Evolutionary conservation across 345 rosid species (phyloP), one percentile per base, ranked within the genome.

Genomic region (Aquilaria sinensis): DNA sequence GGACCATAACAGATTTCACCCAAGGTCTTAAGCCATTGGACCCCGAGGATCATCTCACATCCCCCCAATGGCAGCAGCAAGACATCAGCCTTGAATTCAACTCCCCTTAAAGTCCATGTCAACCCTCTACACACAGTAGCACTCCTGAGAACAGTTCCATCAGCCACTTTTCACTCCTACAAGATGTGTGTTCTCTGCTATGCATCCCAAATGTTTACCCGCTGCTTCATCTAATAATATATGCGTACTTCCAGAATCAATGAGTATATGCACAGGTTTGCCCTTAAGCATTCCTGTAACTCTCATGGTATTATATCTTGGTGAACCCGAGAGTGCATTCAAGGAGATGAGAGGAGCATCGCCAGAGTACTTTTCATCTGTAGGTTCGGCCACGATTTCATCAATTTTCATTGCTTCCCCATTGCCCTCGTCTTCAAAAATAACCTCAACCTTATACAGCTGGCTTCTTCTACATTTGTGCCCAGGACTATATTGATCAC

Each of bases 1-100:
- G 1, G 1, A 1, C 1, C 1, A 0, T 1, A 23, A 0, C 1
- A 1, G 2, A 55, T 55, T 2, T 16, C 51, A 10, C 43, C 16
- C 1, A 3, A 3, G 4, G 10, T 6, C 1, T 34, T 23, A 0
- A 63, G 4, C 58, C 58, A 63, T 2, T 63, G 50, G 0, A 53
- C 12, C 1, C 58, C 58, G 0, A 53, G 7, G 0, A 63, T 58
- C 58, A 63, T 53, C 10, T 63, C 66, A 53, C n/a, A 52, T 0
- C 31, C 32, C 2, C 49, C 34, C 6, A 52, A 11, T 0, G 57
- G 50, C 1, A 63, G 30, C 0, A 63, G 2, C 31, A 63, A 34
- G 0, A 63, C 30, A 41, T 63, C 66, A 0, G 1, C 47, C 0
- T 1, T 0, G 4, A 51, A 51, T 3, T 7, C 0, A 0, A 14